phyloP scores from a whole-genome alignment of 2,329 filamentous ascomycete species.

The Paracorniculantispora psalliotae region DNA sequence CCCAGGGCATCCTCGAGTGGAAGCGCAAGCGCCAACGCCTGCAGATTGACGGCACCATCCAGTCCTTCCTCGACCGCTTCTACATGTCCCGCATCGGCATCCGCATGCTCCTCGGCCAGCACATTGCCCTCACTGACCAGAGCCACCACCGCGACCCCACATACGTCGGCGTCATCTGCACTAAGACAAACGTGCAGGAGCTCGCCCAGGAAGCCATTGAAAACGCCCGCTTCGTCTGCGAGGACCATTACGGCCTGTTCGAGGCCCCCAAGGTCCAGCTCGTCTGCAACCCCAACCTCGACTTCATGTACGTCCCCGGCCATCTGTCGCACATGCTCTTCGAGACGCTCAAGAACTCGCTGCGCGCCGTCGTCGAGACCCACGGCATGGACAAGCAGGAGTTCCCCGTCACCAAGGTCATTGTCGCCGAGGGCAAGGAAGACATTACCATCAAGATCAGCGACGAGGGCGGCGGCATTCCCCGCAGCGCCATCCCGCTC shows the following conservation, averaged over 20 bases:
- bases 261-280: constrained; percentile 95
- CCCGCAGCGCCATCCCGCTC: constrained; percentile 84
- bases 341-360: constrained; percentile 96
- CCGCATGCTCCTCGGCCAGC: constrained; percentile 97
- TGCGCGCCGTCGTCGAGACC: constrained; percentile 92
- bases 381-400: constrained; percentile 94
- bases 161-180: constrained; percentile 98
- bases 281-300: constrained; percentile 86
- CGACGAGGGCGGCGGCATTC: constrained; percentile 94
- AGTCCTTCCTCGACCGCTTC: constrained; percentile 95
- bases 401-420: constrained; percentile 94
- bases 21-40: constrained; percentile 94
- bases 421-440: constrained; percentile 95
- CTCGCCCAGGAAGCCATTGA: constrained; percentile 96
- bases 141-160: constrained; percentile 82
- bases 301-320: constrained; percentile 99
- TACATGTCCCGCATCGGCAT: constrained; percentile 99
- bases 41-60: constrained; percentile 97
- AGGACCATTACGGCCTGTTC: constrained; percentile 96
- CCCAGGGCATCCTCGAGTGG: constrained; percentile 96
- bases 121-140: constrained; percentile 94
- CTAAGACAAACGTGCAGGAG: constrained; percentile 93
- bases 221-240: constrained; percentile 97
- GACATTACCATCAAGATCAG: constrained; percentile 99
- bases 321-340: constrained; percentile 99